Conservation (phyloP, 2,329 filamentous ascomycete genomes). For the Trichoderma atroviride region DNA sequence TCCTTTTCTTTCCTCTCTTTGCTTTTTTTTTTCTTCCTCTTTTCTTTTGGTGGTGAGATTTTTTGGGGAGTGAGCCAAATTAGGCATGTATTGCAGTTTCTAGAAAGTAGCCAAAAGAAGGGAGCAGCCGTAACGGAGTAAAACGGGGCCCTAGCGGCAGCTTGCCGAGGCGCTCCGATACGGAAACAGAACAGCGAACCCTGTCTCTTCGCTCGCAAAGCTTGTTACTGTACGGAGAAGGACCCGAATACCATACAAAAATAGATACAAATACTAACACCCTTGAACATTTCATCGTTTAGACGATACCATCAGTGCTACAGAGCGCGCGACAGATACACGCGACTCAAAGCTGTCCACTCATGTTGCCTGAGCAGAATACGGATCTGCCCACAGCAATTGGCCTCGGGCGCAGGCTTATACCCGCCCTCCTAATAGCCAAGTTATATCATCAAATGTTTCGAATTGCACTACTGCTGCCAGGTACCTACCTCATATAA, state of each 20-base stretch:
- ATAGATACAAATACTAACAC: neutral
- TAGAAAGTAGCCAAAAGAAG: neutral
- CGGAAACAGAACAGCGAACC: neutral
- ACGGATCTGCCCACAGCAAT: neutral
- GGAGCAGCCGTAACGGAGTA: neutral
- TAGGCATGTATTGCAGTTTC: neutral
- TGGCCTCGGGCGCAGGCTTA: neutral
- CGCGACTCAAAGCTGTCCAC: neutral
- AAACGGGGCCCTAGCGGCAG: neutral
- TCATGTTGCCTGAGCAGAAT: neutral
- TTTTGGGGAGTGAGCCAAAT: neutral
- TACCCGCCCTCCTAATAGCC: neutral
- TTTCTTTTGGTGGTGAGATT: neutral
- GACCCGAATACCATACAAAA: no score
- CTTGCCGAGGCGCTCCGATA: neutral
- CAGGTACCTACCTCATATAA: neutral
- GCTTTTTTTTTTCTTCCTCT: neutral
- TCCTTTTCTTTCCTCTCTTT: neutral
- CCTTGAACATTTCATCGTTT: neutral
- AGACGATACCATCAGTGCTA: neutral
- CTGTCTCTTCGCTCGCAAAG: neutral
- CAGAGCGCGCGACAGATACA: neutral
- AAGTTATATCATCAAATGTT: neutral
- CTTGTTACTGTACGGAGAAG: no score
- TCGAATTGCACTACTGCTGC: constrained; percentile 1